These are phyloP conservation scores for Mycena galopus DNA, from an alignment of 768 basidiomycete genomes.

Conservation along the genomic window DNA sequence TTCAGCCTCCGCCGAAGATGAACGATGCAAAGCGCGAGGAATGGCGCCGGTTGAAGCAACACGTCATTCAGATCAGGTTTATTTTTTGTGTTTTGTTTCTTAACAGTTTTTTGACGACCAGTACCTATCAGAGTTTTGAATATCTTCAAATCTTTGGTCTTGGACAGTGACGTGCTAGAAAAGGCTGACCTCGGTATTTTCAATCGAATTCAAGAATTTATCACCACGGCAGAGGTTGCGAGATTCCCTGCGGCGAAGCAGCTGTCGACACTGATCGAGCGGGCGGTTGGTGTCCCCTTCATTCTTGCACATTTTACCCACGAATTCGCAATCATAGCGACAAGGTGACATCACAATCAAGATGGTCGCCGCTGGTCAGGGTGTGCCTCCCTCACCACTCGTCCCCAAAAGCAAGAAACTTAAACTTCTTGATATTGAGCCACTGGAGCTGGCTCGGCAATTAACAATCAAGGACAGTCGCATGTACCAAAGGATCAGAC, in stretches of 20 bases:
- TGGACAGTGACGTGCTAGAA: slow-evolving; percentile 85
- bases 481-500: slow-evolving; percentile 88
- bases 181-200: slow-evolving; percentile 89
- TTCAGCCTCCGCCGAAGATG: slow-evolving; percentile 79
- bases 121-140: slow-evolving; percentile 79
- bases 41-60: slow-evolving; percentile 83
- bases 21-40: slow-evolving; percentile 71
- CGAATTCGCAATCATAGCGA: slow-evolving; percentile 41
- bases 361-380: slow-evolving; percentile 64
- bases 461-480: slow-evolving; percentile 91
- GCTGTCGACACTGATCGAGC: slow-evolving; percentile 79
- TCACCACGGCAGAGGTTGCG: slow-evolving; percentile 73
- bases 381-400: slow-evolving; percentile 72
- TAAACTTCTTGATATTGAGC: slow-evolving; percentile 87
- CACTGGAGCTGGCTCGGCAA: slow-evolving; percentile 92
- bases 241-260: slow-evolving; percentile 81
- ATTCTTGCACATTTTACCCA: slow-evolving; percentile 6
- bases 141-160: slow-evolving; percentile 89
- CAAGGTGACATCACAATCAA: slow-evolving; percentile 67
- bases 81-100: slow-evolving; percentile 39
- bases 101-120: too few species aligned
- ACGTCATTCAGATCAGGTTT: slow-evolving; percentile 88
- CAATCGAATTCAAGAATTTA: slow-evolving; percentile 85
- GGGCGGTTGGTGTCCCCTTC: slow-evolving; percentile 69
- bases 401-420: slow-evolving; percentile 81